These are phyloP conservation scores for Hypoxylon lenormandii DNA, from an alignment of 495 filamentous ascomycete species.

Conservation along the genomic window DNA sequence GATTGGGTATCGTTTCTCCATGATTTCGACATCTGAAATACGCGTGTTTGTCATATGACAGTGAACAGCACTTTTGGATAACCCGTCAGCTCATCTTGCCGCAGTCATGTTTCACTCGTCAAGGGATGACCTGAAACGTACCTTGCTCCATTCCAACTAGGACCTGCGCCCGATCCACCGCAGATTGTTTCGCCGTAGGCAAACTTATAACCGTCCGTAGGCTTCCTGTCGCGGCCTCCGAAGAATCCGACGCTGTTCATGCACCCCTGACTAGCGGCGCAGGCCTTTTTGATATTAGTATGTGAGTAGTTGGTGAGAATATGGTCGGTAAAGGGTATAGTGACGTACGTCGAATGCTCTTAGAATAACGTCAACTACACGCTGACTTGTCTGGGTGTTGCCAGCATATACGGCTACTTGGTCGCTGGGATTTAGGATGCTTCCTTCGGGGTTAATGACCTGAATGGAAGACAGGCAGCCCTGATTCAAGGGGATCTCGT, in stretches of 20 bases:
- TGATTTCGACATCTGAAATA: constrained; percentile 76
- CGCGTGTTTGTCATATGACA: constrained; percentile 81
- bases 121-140: background rate
- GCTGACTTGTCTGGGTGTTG: constrained; percentile 46
- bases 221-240: constrained; percentile 49
- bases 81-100: constrained; percentile 1
- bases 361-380: constrained; percentile 46
- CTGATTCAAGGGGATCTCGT: constrained; percentile 48
- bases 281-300: constrained; percentile 25
- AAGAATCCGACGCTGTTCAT: constrained; percentile 46
- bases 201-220: constrained; percentile 57
- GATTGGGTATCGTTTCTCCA: constrained; percentile 78
- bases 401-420: constrained; percentile 41
- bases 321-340: background rate
- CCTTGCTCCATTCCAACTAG: constrained; percentile 71
- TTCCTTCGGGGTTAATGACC: constrained; percentile 43
- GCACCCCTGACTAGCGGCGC: constrained; percentile 46
- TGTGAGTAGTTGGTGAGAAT: background rate
- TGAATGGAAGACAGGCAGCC: constrained; percentile 44
- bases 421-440: constrained; percentile 44
- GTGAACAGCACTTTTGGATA: constrained; percentile 66
- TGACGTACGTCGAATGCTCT: constrained; percentile 44
- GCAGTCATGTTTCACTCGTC: no score
- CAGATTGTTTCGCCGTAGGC: constrained; percentile 80
- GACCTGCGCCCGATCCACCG: constrained; percentile 74